Evolutionary conservation across 352 stramenopile species (phyloP), one percentile per base, ranked within the genome.

Genomic region (Pythium sp.): DNA sequence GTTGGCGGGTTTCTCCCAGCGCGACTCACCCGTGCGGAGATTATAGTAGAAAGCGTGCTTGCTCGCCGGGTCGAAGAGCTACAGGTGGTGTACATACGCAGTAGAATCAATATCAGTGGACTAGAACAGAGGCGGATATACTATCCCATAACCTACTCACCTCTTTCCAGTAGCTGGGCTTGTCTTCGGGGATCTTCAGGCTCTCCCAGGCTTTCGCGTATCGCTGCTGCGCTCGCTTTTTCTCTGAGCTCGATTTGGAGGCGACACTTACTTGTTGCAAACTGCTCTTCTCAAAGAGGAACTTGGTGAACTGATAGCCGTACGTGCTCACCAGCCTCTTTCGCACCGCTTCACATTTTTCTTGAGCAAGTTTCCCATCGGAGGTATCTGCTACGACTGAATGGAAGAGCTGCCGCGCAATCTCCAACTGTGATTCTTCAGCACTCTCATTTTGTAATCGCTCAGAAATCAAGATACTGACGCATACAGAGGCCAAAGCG

Each of bases 11-110:
- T 70, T 77, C 24, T 88, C 77, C 83, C 83, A 91, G 18, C 76
- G 75, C 20, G 81, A 89, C 64, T 91, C 81, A 1, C 83, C 83
- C 6, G 83, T 91, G 18, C 83, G 83, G 58, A 89, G 64, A 57
- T 91, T 91, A 70, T 90, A 84, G 67, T 91, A 90, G 72, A 92
- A 92, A 24, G 73, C 55, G 34, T 62, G 73, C 26, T 79, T 80
- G 9, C 68, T 57, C 34, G 79, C 24, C 20, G 78, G 77, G 61
- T 90, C 81, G 8, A 72, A 62, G 51, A 85, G 80, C 81, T 91
- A 65, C 32, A 30, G 54, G 1, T 26, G 24, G 1, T 26, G 24
- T 26, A 26, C 24, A 26, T 26, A 32, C n/a, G 24, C 57, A 47
- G 32, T 36, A 15, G 5, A 4, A 43, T 2, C 3, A 59, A 30